Evolutionary conservation across 2,329 filamentous ascomycete genomes (phyloP), one percentile per base, ranked within the genome.

Genomic region (Chrysoporthe austroafricana): DNA sequence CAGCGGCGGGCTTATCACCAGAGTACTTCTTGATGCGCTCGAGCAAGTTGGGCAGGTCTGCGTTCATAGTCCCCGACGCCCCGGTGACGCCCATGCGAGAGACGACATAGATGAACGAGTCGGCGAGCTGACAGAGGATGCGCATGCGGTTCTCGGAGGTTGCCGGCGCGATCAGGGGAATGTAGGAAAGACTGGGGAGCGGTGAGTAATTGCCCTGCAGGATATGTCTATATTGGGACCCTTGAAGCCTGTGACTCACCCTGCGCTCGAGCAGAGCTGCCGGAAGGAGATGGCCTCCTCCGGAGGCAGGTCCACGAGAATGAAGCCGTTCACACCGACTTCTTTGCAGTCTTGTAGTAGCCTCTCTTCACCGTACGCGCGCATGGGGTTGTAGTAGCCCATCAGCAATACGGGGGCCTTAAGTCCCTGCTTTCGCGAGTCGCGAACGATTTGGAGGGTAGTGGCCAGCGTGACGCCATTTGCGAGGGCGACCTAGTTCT

Each of bases 61-160:
- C 85, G 79, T 93, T 97, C 75, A 99, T 82, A 36, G 89, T 89
- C 44, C 94, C 94, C 0, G 90, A 90, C 16, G 94, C 96, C 74
- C 96, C 96, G 11, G 96, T 99, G 66, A 98, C 95, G 74, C 96
- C 96, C 91, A 97, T 96, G 74, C 95, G 88, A 36, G 95, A 98
- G 66, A 99, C 96, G 70, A 99, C 94, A 78, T 99, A 99, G 81
- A 99, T 97, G 83, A 98, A 99, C 3, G 94, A 97, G 81, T 98
- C 95, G 76, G 96, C 96, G 71, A 99, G 95, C 78, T 93, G 90
- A 87, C 96, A 99, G 14, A 99, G 90, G 52, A 97, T 86, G 81
- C 92, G 95, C 94, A 99, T 97, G 75, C 96, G 92, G 72, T 88
- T 85, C 74, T 97, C 94, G 7, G 94, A 97, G 1, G 96, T 98